Percentiles rank a stretch among this genome's conserved stretches.
phyloP scores from a whole-genome alignment of 768 basidiomycete genomes.

The Suillus ampliporus region DNA sequence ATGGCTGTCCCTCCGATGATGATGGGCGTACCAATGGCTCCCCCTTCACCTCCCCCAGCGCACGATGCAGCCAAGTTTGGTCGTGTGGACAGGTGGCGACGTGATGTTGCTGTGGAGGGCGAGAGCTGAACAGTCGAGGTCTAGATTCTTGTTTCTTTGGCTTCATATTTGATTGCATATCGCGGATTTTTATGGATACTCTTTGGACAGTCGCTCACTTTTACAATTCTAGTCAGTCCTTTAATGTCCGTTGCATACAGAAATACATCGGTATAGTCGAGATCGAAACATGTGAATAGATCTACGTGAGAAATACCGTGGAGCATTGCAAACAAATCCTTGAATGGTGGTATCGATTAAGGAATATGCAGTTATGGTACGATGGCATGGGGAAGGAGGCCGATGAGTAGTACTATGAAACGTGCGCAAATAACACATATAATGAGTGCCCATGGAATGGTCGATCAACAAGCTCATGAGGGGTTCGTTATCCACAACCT shows the following conservation, averaged over 20 bases:
- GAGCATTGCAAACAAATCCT: slow-evolving; percentile 40
- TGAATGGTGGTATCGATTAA: slow-evolving; percentile 33
- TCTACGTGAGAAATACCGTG: slow-evolving; percentile 43
- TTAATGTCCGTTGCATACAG: slow-evolving; percentile 40
- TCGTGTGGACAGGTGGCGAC: slow-evolving; percentile 82
- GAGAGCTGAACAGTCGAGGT: slow-evolving; percentile 35
- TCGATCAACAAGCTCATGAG: slow-evolving; percentile 33
- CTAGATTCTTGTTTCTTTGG: slow-evolving; percentile 16
- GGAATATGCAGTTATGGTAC: slow-evolving; percentile 30
- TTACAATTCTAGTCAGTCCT: slow-evolving; percentile 37
- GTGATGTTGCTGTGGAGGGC: slow-evolving; percentile 77
- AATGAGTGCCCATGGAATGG: slow-evolving; percentile 8
- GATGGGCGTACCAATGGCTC: slow-evolving; percentile 43
- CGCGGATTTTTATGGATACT: slow-evolving; percentile 10
- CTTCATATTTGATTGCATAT: slow-evolving; percentile 19
- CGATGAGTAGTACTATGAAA: slow-evolving; percentile 1
- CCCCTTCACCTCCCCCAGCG: slow-evolving; percentile 66
- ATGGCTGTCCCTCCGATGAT: slow-evolving; percentile 57
- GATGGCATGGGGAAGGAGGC: slow-evolving; percentile 17
- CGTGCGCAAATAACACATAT: slow-evolving; percentile 8
- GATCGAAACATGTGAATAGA: slow-evolving; percentile 38
- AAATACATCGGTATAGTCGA: slow-evolving; percentile 43
- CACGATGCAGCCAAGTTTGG: slow-evolving; percentile 71
- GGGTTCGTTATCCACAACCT: slow-evolving; percentile 79
- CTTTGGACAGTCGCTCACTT: slow-evolving; percentile 10